Evolutionary conservation across 768 basidiomycete genomes (phyloP).

Genomic region (Antrodiella citrinella): DNA sequence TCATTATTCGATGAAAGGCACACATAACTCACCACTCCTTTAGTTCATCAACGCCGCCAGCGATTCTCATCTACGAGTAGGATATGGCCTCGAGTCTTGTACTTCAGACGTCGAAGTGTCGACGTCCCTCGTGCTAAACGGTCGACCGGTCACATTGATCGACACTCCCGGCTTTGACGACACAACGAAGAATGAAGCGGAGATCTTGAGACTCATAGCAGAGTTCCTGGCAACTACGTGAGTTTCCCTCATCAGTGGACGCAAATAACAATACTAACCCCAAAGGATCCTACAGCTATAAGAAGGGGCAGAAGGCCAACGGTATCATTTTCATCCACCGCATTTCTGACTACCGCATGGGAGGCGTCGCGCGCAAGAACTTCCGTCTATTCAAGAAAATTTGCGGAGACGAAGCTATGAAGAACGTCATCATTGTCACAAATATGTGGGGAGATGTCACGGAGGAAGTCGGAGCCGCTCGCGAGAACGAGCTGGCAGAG

Average conservation of each 20-base stretch:
- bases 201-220: constrained; percentile 8
- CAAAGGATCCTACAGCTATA: constrained; percentile 9
- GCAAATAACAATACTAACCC: neutral
- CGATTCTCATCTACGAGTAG: constrained; percentile 11
- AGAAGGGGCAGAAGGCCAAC: constrained; percentile 10
- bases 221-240: constrained; percentile 11
- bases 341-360: constrained; percentile 16
- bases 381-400: constrained; percentile 44
- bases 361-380: constrained; percentile 26
- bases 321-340: constrained; percentile 20
- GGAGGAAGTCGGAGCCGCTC: constrained; percentile 28
- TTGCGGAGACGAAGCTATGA: constrained; percentile 41
- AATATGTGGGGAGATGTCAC: constrained; percentile 46
- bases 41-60: constrained; percentile 17
- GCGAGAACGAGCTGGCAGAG: constrained; percentile 37
- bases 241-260: neutral
- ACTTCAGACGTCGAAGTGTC: constrained; percentile 12
- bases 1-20: too few relatives aligned
- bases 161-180: too few relatives aligned
- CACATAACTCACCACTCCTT: neutral
- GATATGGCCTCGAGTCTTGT: constrained; percentile 12
- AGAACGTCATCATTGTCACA: constrained; percentile 44
- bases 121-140: constrained; percentile 10
- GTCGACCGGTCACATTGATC: constrained; percentile 7
- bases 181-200: constrained; percentile 8